Conservation (phyloP, 306 rosid genomes). For the Trichosanthes truncata region DNA sequence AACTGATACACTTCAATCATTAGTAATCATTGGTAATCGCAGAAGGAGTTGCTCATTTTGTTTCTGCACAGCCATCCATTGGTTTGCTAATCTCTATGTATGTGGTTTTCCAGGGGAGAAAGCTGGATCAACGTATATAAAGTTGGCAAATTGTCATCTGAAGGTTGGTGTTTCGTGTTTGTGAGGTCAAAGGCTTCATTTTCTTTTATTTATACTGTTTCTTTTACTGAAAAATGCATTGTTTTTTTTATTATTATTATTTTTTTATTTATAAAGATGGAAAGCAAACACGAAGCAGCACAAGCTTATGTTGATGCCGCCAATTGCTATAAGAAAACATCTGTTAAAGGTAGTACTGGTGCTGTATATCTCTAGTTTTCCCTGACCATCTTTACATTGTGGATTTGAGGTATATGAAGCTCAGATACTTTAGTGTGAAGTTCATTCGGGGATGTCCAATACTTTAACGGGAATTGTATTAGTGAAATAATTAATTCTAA, state of each 20-base stretch:
- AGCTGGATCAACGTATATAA: slow-evolving; percentile 64
- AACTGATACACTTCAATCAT: neutral
- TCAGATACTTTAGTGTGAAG: neutral
- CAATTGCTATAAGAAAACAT: slow-evolving; percentile 75
- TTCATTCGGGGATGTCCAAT: neutral
- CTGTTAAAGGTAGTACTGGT: slow-evolving; percentile 40
- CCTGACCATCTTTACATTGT: neutral
- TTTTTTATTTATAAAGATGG: slow-evolving; percentile 63
- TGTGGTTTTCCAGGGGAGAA: slow-evolving; percentile 57
- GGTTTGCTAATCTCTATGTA: neutral
- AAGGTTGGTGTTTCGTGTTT: slow-evolving; percentile 36
- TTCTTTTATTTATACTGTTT: neutral
- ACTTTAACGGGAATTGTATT: neutral
- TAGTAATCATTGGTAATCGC: neutral
- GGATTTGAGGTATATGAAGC: neutral
- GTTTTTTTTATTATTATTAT: slow-evolving; percentile 16
- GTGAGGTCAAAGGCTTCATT: slow-evolving; percentile 3
- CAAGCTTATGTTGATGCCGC: slow-evolving; percentile 86
- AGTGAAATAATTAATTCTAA: neutral
- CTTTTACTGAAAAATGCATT: neutral
- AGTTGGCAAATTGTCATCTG: slow-evolving; percentile 73
- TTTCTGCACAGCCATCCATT: neutral
- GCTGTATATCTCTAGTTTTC: neutral
- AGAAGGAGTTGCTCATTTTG: neutral
- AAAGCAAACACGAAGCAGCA: slow-evolving; percentile 90